phyloP scores from a whole-genome alignment of 495 filamentous ascomycete species.

The Aspergillus asperescens region DNA sequence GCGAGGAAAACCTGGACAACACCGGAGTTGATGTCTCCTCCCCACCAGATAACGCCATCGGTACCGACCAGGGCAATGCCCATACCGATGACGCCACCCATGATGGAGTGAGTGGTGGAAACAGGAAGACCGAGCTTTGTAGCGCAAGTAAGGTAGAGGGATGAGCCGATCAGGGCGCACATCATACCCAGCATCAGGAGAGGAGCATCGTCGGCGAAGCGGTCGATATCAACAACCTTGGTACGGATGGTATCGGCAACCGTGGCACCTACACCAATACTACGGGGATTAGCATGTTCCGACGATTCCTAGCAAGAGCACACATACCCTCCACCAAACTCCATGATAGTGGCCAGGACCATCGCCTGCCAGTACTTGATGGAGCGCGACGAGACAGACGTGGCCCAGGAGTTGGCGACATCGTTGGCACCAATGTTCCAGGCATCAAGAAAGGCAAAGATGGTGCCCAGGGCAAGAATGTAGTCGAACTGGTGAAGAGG shows the following conservation, averaged over 20 bases:
- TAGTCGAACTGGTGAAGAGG: constrained; percentile 19
- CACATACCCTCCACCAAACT: constrained; percentile 15
- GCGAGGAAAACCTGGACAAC: constrained; percentile 22
- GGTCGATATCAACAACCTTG: constrained; percentile 15
- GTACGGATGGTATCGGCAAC: constrained; percentile 20
- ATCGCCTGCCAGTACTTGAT: constrained; percentile 20
- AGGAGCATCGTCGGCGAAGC: constrained; percentile 9
- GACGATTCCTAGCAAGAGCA: no score
- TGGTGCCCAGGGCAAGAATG: constrained; percentile 19
- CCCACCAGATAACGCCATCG: constrained; percentile 16
- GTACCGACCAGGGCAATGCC: constrained; percentile 15
- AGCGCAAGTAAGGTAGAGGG: constrained; percentile 14
- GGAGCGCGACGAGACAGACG: constrained; percentile 19
- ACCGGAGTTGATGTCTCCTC: constrained; percentile 19
- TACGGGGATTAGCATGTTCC: background rate
- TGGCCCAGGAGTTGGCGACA: constrained; percentile 21
- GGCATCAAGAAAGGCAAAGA: constrained; percentile 20
- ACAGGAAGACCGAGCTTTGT: constrained; percentile 19
- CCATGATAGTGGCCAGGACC: constrained; percentile 17
- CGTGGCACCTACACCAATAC: constrained; percentile 17
- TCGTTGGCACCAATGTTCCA: constrained; percentile 24
- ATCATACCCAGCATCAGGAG: constrained; percentile 21
- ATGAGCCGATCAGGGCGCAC: constrained; percentile 14
- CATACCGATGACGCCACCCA: constrained; percentile 20
- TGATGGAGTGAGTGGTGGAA: constrained; percentile 21